Conservation (phyloP, 371 early-diverging fungal genomes). For the Funneliformis caledonium region DNA sequence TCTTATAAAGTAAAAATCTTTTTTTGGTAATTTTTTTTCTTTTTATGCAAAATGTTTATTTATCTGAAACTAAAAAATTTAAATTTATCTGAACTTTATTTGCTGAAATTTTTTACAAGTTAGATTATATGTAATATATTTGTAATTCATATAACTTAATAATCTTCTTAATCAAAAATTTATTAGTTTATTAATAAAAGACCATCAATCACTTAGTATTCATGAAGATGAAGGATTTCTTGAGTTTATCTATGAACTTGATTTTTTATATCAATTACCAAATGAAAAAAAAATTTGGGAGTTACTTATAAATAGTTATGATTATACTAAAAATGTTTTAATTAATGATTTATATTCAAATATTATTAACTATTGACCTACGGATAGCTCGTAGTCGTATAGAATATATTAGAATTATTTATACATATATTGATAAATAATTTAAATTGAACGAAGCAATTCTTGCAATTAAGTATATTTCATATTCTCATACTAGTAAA, state of each 20-base stretch:
- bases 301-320: not conserved
- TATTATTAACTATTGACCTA: constrained; percentile 13
- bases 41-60: no score
- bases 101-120: no score
- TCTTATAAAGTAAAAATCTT: no score
- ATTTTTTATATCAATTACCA: not conserved
- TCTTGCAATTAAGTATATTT: not conserved
- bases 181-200: not conserved
- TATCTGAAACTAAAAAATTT: no score
- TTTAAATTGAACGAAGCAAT: not conserved
- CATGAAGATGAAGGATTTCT: not conserved
- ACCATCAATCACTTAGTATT: not conserved
- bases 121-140: no score
- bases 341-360: not conserved
- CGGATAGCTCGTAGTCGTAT: not conserved
- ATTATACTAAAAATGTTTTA: not conserved
- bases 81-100: no score
- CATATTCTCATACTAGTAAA: not conserved
- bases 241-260: not conserved
- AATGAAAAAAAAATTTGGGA: not conserved
- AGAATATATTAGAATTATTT: not conserved
- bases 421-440: not conserved
- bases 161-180: constrained; percentile 10
- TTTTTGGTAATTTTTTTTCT: no score
- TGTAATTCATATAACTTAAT: no score